These are phyloP conservation scores for Pleurotus pulmonarius DNA, from an alignment of 768 basidiomycete species.

Conservation along the genomic window DNA sequence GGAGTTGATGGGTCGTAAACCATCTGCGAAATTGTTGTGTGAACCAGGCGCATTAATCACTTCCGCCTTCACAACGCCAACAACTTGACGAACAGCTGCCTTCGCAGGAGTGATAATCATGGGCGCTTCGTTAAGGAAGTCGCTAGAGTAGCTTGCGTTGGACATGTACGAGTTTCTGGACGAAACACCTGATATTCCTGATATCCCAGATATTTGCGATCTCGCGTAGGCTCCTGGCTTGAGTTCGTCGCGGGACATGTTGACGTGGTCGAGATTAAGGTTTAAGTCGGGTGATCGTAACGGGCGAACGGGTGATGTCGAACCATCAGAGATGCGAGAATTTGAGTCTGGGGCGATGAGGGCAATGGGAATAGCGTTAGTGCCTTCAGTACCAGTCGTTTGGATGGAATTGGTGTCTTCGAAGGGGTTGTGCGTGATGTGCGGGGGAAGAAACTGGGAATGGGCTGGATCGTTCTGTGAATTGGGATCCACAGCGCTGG, in stretches of 20 bases:
- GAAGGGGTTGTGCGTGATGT: constrained; percentile 61
- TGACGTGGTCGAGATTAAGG: constrained; percentile 60
- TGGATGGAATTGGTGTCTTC: constrained; percentile 77
- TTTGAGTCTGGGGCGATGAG: constrained; percentile 60
- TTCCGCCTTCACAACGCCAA: constrained; percentile 77
- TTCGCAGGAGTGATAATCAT: constrained; percentile 75
- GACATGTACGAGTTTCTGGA: constrained; percentile 72
- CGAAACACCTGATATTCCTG: constrained; percentile 46
- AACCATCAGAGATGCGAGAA: constrained; percentile 27
- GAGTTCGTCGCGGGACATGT: constrained; percentile 53
- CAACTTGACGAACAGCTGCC: constrained; percentile 62
- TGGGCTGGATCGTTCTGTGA: constrained; percentile 29
- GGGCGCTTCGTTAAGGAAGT: constrained; percentile 76
- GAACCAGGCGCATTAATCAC: constrained; percentile 61
- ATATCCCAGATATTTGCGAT: constrained; percentile 54
- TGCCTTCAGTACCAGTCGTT: constrained; percentile 74
- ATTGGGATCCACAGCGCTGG: constrained; percentile 51
- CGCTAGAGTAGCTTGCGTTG: constrained; percentile 70
- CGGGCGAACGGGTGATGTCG: constrained; percentile 48
- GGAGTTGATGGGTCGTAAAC: constrained; percentile 35
- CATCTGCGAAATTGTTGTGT: constrained; percentile 29
- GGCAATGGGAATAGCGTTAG: constrained; percentile 87
- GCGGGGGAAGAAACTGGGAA: constrained; percentile 37
- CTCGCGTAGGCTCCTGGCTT: constrained; percentile 32
- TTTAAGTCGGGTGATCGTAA: constrained; percentile 56